These are phyloP conservation scores for Rhizopogon roseolus DNA, from an alignment of 768 basidiomycete genomes.

Conservation along the genomic window DNA sequence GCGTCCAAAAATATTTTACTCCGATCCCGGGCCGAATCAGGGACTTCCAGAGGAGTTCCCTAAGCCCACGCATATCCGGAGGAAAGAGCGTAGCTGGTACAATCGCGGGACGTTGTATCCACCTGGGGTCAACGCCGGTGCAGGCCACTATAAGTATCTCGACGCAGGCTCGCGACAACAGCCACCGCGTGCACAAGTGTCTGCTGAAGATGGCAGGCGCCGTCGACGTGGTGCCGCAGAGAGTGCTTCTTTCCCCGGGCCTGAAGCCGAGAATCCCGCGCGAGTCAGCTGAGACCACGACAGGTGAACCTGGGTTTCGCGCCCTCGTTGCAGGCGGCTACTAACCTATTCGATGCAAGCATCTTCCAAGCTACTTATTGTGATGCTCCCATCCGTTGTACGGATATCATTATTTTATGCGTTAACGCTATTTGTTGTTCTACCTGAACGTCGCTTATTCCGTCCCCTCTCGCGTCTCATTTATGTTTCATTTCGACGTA, in stretches of 20 bases:
- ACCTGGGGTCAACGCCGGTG: slow-evolving; percentile 31
- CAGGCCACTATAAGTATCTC: slow-evolving; percentile 23
- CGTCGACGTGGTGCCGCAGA: slow-evolving; percentile 1
- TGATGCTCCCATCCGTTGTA: slow-evolving; percentile 4
- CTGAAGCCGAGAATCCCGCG: background rate
- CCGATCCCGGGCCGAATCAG: slow-evolving; percentile 61
- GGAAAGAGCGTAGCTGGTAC: slow-evolving; percentile 79
- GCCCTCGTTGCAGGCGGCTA: background rate
- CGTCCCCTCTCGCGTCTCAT: background rate
- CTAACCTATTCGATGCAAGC: background rate
- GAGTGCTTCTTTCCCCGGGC: background rate
- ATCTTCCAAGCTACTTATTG: slow-evolving; percentile 12
- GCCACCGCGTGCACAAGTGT: slow-evolving; percentile 6
- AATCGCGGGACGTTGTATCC: slow-evolving; percentile 73
- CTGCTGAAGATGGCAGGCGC: slow-evolving; percentile 1
- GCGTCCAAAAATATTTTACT: slow-evolving; percentile 83
- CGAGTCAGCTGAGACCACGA: background rate
- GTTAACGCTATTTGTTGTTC: slow-evolving; percentile 21
- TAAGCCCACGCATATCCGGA: slow-evolving; percentile 70
- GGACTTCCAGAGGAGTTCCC: slow-evolving; percentile 82
- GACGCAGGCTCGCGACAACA: slow-evolving; percentile 14
- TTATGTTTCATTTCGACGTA: background rate
- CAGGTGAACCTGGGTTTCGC: background rate
- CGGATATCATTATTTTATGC: slow-evolving; percentile 24
- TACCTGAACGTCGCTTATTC: background rate